Percentiles rank a stretch among this genome's conserved stretches.
phyloP scores from a whole-genome alignment of 768 basidiomycete species.

The Boletellus ananas region DNA sequence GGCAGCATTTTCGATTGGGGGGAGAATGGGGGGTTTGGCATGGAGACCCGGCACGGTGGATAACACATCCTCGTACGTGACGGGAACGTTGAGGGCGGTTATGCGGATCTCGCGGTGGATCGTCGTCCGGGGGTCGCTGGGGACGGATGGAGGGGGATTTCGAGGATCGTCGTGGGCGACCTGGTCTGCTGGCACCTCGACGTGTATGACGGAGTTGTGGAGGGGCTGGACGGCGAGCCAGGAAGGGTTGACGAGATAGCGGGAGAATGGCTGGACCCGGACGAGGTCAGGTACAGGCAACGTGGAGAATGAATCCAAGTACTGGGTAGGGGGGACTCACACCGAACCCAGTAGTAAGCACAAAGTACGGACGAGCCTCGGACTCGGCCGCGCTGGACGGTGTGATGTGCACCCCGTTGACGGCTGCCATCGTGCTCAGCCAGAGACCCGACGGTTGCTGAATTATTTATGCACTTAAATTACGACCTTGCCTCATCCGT shows the following conservation, averaged over 20 bases:
- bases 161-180: constrained; percentile 14
- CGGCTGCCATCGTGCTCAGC: constrained; percentile 28
- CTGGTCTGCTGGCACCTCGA: constrained; percentile 34
- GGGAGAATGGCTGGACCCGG: constrained; percentile 49
- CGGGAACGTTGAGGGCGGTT: constrained; percentile 54
- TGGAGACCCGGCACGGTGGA: constrained; percentile 55
- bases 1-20: constrained; percentile 38
- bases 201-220: constrained; percentile 49
- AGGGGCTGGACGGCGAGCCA: constrained; percentile 67
- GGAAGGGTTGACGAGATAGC: constrained; percentile 60
- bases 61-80: constrained; percentile 55
- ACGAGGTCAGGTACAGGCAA: constrained; percentile 16
- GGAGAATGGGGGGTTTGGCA: constrained; percentile 50
- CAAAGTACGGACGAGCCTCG: constrained; percentile 37
- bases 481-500: neutral
- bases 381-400: constrained; percentile 7
- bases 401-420: constrained; percentile 18
- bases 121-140: constrained; percentile 4
- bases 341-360: constrained; percentile 52
- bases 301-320: constrained; percentile 20
- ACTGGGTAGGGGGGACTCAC: constrained; percentile 37
- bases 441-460: too few relatives aligned
- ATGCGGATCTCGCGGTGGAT: constrained; percentile 50
- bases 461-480: too few relatives aligned
- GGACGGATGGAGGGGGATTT: neutral